Percentiles rank a stretch among this genome's conserved stretches.
Evolutionary conservation across 192 early-diverging fungal species (phyloP).

Genomic region (Chytriomyces sp.): DNA sequence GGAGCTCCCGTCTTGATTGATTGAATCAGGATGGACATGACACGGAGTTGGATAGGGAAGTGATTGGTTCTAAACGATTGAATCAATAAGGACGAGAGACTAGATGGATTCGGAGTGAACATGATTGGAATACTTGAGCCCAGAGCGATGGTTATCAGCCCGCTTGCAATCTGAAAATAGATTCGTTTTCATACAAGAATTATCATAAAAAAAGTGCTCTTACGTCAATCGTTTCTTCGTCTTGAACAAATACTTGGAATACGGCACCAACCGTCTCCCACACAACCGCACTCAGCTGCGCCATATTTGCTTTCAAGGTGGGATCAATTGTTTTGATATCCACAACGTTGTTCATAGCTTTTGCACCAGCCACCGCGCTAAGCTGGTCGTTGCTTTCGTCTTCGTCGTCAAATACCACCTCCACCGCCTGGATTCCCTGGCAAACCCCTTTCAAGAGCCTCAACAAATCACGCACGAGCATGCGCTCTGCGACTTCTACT

Average conservation of each 20-base stretch:
- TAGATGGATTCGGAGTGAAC: conserved; percentile 21
- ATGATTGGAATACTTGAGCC: conserved; percentile 22
- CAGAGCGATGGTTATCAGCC: conserved; percentile 10
- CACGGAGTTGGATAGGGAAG: conserved; percentile 18
- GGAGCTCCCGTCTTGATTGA: neutral
- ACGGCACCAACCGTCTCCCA: conserved; percentile 34
- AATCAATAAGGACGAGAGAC: neutral
- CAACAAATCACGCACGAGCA: conserved; percentile 19
- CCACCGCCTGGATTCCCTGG: conserved; percentile 19
- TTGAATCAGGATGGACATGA: neutral
- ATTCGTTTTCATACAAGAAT: neutral
- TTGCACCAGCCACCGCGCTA: neutral
- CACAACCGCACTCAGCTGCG: conserved; percentile 28
- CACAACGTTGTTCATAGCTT: neutral
- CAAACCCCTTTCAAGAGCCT: conserved; percentile 20
- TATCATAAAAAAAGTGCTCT: neutral
- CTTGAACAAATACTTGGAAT: conserved; percentile 33
- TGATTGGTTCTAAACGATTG: conserved; percentile 16
- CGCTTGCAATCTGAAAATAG: conserved; percentile 6
- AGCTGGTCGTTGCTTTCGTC: neutral
- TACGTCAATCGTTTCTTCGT: conserved; percentile 41
- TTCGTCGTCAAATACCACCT: neutral
- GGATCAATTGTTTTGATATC: neutral
- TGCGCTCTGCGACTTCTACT: conserved; percentile 16
- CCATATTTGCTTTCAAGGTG: neutral